phyloP scores from a whole-genome alignment of 192 early-diverging fungal species.

The Rhizophagus sp. region DNA sequence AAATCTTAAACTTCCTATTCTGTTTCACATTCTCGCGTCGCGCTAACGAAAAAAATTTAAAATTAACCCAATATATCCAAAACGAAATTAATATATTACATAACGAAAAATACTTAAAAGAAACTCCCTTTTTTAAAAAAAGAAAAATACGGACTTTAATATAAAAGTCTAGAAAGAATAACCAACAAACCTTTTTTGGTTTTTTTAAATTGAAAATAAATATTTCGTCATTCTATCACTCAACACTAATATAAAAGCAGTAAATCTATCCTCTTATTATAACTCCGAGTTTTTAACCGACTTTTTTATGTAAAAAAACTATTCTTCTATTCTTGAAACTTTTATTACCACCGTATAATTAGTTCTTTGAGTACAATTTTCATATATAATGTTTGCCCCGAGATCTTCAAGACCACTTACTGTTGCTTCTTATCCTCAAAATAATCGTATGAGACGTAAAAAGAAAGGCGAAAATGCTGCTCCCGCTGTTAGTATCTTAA shows the following conservation, averaged over 20 bases:
- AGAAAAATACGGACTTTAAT: background rate
- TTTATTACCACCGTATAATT: background rate
- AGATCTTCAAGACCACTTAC: slow-evolving; percentile 24
- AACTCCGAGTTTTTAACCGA: background rate
- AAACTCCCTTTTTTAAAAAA: background rate
- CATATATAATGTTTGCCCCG: slow-evolving; percentile 26
- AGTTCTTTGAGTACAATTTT: background rate
- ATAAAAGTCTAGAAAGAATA: background rate
- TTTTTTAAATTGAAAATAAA: background rate
- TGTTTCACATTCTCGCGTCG: background rate
- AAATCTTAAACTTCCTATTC: background rate
- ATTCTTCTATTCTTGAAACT: background rate
- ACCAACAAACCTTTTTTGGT: background rate
- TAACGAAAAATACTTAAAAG: background rate
- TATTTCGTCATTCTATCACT: background rate
- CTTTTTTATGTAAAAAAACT: background rate
- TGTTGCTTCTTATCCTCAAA: slow-evolving; percentile 16
- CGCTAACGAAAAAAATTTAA: background rate
- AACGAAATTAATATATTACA: background rate
- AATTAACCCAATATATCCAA: background rate
- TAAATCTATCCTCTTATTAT: background rate
- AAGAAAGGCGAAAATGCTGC: slow-evolving; percentile 26
- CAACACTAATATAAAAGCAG: background rate
- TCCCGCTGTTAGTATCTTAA: slow-evolving; percentile 23
- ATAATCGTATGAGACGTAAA: slow-evolving; percentile 21